phyloP scores from a whole-genome alignment of 495 filamentous ascomycete species.

The Amphirosellinia nigrospora region DNA sequence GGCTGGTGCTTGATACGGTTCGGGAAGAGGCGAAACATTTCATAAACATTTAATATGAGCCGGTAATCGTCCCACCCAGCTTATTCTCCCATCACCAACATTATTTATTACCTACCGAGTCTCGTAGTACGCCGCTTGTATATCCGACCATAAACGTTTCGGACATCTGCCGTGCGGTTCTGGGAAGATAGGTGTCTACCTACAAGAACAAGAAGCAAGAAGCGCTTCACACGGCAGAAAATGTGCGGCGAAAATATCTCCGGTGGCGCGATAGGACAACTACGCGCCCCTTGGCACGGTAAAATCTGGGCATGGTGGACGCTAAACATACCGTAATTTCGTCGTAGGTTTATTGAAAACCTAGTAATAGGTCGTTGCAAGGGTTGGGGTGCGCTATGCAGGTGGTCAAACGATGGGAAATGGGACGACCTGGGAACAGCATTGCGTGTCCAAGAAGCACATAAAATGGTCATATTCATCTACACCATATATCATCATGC shows the following conservation, averaged over 20 bases:
- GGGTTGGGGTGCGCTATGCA: not conserved
- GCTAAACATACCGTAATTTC: conserved; percentile 17
- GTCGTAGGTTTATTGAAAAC: not conserved
- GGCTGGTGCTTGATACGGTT: not conserved
- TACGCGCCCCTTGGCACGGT: not conserved
- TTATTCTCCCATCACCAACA: not conserved
- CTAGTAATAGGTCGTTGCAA: not conserved
- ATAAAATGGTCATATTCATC: not conserved
- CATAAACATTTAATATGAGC: conserved; percentile 18
- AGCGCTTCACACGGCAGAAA: not conserved
- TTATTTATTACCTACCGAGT: not conserved
- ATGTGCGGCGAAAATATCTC: not conserved
- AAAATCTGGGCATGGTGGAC: not conserved
- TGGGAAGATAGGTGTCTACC: not conserved
- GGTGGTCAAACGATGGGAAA: not conserved
- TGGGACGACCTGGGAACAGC: not conserved
- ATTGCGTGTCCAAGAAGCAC: not conserved
- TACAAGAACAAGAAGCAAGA: not conserved
- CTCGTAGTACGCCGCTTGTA: not conserved
- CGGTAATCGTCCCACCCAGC: not conserved
- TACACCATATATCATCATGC: not conserved
- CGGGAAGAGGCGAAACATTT: conserved; percentile 16
- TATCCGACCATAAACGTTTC: not conserved
- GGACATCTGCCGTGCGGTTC: conserved; percentile 4
- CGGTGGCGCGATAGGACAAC: not conserved